Base-by-base conservation (phyloP, 495 filamentous ascomycete species). In the Penicillium chermesinum region DNA sequence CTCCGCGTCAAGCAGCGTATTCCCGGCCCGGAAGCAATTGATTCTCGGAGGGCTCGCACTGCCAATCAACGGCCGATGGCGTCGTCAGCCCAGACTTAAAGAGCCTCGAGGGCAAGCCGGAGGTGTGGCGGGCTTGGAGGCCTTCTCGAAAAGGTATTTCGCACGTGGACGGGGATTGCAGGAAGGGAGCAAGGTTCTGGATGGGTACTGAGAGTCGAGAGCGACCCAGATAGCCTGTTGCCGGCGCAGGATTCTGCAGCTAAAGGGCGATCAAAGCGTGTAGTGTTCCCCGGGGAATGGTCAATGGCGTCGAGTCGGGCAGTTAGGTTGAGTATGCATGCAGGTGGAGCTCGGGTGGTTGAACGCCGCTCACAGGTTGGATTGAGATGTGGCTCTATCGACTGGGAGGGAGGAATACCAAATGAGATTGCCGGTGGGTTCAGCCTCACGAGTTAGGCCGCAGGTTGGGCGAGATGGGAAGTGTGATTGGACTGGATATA, bases 371-470 rank as follows among this genome's bases (percentile, higher is more conserved):
- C 58, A 67, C 60, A 61, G 61, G 63, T 50, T 48, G 46, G 27
- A 33, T 10, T 32, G 46, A 36, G 50, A 50, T 40, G 41, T 40
- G n/a, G 35, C 44, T 42, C 40, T 39, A 46, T 48, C 55, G 54
- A 54, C 46, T 57, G 64, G 53, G 65, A 10, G 17, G 38, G 45
- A 37, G 46, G 45, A 16, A 36, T 46, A 32, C 25, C 18, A 12
- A 30, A 30, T 30, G 14, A 15, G 25, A 20, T 40, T 20, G 41
- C 12, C 18, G 16, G 21, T 52, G 44, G 49, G 55, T 66, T 55
- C 61, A 71, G 70, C 70, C 70, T 73, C 70, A 73, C 66, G 41
- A 44, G 58, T 73, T 71, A 64, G 70, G 70, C 68, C 66, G 64
- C 61, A 53, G 57, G 33, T 56, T 47, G 43, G 49, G 25, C 14